Evolutionary conservation across 1,284 basidiomycete genomes (phyloP), one percentile per base, ranked within the genome.

Genomic region (Somion occarium): DNA sequence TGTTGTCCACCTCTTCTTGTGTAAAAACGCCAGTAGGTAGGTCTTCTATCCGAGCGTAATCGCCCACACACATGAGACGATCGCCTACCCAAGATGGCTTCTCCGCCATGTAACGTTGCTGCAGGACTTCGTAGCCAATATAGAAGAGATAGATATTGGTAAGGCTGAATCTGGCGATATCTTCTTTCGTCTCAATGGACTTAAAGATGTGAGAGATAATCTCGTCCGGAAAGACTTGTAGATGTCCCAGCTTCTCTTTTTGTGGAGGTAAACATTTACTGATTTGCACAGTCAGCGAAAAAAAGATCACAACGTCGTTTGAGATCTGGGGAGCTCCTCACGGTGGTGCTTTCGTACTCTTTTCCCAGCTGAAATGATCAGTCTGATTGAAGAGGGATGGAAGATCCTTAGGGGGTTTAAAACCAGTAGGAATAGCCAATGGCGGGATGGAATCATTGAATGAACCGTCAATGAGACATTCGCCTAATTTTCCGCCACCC

Each of bases 31-130:
- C 37, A 7, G 25, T n/a, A 7, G 46, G 46, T 19, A 48, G 19
- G 24, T 48, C 46, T 4, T 39, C 23, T 2, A 20, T 13, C n/a
- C 23, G 3, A 18, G 46, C 27, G 23, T 48, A 37, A n/a, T 48
- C 46, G 13, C 46, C 46, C 11, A 48, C 46, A 20, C 46, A 48
- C 3, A 48, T 48, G n/a, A 48, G 13, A 7, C 46, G 46, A 11
- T 38, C 11, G 11, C 46, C 46, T 37, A 3, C 19, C 46, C 46
- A 48, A 22, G n/a, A 24, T 7, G n/a, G 12, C 4, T 15, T 37
- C 3, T 11, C 9, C 7, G 2, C 7, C 3, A 48, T 4, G n/a
- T 38, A 48, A 3, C 30, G 30, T 3, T n/a, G 20, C n/a, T 23
- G 20, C 4, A 48, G 3, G 9, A 23, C 18, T 5, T 38, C 46